Percentiles rank a stretch among this genome's conserved stretches.
Evolutionary conservation across 768 basidiomycete genomes (phyloP).

Genomic region (Lentinula sp.): DNA sequence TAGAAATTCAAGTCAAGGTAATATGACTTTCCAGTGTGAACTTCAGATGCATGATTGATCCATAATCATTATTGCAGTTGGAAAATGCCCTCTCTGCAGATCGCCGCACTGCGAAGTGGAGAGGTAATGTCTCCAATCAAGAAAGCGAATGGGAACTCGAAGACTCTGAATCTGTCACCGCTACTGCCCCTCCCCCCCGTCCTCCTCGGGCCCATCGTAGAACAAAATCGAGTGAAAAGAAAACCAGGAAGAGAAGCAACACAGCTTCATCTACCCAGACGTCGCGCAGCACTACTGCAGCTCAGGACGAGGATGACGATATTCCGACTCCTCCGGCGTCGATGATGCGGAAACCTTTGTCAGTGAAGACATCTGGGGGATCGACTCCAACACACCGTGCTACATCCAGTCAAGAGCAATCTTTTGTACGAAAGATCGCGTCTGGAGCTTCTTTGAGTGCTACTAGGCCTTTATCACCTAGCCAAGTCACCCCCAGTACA

Average conservation of each 20-base stretch:
- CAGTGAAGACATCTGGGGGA: neutral
- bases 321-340: constrained; percentile 20
- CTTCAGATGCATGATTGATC: constrained; percentile 6
- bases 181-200: constrained; percentile 34
- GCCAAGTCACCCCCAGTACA: constrained; percentile 26
- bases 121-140: constrained; percentile 23
- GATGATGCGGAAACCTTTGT: neutral
- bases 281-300: constrained; percentile 21
- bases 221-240: constrained; percentile 21
- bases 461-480: constrained; percentile 19
- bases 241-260: constrained; percentile 46
- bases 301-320: constrained; percentile 15
- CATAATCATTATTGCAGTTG: constrained; percentile 38
- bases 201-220: constrained; percentile 28
- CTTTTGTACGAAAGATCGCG: constrained; percentile 13
- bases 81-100: constrained; percentile 70
- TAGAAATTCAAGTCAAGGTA: constrained; percentile 90
- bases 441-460: constrained; percentile 18
- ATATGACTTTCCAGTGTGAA: constrained; percentile 12
- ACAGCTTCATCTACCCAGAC: constrained; percentile 62
- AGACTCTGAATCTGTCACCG: constrained; percentile 19
- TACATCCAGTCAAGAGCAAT: neutral
- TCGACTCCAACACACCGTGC: neutral
- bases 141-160: constrained; percentile 57
- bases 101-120: constrained; percentile 35